These are phyloP conservation scores for Penicillium rolfsii DNA, from an alignment of 2,329 filamentous ascomycete genomes.

Conservation along the genomic window DNA sequence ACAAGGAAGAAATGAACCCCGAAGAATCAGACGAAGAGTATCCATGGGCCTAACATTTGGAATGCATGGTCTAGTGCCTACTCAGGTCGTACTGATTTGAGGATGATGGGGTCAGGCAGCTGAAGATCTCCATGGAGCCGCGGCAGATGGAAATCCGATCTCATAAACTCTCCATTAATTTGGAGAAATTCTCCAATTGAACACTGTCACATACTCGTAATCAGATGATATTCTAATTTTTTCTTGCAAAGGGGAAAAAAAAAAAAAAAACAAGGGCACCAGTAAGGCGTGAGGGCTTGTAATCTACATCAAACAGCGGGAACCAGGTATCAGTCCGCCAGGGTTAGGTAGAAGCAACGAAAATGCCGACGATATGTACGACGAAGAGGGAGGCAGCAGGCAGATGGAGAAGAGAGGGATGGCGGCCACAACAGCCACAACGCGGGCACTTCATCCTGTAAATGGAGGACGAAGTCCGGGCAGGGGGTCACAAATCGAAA, in stretches of 20 bases:
- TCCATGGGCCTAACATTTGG: neutral
- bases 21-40: neutral
- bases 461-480: slow-evolving; percentile 6
- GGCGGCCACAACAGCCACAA: slow-evolving; percentile 20
- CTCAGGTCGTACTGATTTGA: neutral
- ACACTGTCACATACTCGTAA: neutral
- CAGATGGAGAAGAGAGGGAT: slow-evolving; percentile 9
- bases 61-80: neutral
- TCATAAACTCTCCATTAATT: slow-evolving; percentile 7
- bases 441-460: slow-evolving; percentile 7
- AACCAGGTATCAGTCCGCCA: neutral
- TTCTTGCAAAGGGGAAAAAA: neutral
- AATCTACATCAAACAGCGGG: neutral
- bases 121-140: slow-evolving; percentile 7
- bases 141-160: slow-evolving; percentile 13
- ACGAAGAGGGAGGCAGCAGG: neutral
- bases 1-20: neutral
- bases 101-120: neutral
- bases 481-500: neutral
- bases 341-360: neutral
- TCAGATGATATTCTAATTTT: neutral
- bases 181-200: neutral
- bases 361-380: slow-evolving; percentile 13
- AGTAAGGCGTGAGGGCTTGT: neutral
- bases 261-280: neutral